Conservation (phyloP, 352 stramenopile species). For the Phytopythium mirpurense region DNA sequence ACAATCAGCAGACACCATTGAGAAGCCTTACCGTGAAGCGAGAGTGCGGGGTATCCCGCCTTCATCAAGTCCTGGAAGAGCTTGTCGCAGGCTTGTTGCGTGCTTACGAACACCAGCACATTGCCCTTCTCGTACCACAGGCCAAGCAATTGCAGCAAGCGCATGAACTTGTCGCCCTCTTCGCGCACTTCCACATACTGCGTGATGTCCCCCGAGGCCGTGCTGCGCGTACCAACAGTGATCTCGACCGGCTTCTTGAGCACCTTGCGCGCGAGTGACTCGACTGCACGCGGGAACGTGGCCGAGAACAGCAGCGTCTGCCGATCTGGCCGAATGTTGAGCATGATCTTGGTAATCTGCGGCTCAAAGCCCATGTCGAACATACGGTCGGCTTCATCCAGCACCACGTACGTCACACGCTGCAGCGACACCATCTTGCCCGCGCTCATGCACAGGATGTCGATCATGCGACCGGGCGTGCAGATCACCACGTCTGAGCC, state of each 20-base stretch:
- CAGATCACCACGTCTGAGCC: conserved; percentile 97
- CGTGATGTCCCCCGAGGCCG: conserved; percentile 95
- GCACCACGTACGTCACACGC: conserved; percentile 97
- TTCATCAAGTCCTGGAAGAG: conserved; percentile 97
- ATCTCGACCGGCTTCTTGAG: conserved; percentile 97
- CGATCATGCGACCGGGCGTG: conserved; percentile 98
- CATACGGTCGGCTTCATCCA: conserved; percentile 99
- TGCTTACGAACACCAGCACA: conserved; percentile 99
- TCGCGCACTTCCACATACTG: conserved; percentile 99
- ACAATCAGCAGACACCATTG: background rate
- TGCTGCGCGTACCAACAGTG: conserved; percentile 93
- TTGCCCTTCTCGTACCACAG: conserved; percentile 97
- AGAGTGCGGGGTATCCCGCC: conserved; percentile 94
- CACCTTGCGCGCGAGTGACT: conserved; percentile 85
- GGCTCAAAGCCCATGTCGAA: conserved; percentile 99
- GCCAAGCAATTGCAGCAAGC: conserved; percentile 95
- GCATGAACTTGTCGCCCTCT: conserved; percentile 98
- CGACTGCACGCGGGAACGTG: conserved; percentile 94
- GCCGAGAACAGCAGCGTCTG: conserved; percentile 97
- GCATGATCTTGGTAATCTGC: conserved; percentile 96
- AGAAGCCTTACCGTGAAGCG: conserved; percentile 89
- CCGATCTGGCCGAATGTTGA: conserved; percentile 88
- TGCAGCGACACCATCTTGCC: conserved; percentile 95
- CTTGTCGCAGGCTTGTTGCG: conserved; percentile 95
- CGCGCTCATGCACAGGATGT: conserved; percentile 98